phyloP scores from a whole-genome alignment of 768 basidiomycete species.

The Pisolithus tinctorius region DNA sequence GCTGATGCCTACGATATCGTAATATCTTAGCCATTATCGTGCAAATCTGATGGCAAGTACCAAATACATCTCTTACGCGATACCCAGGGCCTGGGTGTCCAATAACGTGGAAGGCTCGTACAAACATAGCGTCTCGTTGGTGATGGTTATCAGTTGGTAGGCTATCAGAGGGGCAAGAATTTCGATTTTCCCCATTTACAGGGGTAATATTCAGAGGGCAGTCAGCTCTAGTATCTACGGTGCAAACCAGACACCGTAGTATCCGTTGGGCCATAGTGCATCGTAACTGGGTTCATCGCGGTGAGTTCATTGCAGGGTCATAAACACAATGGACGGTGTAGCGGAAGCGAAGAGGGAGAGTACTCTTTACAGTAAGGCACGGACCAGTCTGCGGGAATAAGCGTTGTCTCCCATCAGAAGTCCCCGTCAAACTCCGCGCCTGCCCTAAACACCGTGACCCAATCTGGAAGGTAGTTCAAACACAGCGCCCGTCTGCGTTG shows the following conservation, averaged over 20 bases:
- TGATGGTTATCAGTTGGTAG: conserved; percentile 61
- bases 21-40: conserved; percentile 49
- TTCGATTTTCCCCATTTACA: conserved; percentile 14
- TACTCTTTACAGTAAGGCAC: no score
- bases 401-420: not conserved
- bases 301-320: conserved; percentile 45
- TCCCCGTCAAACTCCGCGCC: conserved; percentile 26
- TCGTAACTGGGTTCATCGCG: conserved; percentile 51
- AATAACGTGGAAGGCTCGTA: conserved; percentile 74
- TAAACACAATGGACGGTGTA: conserved; percentile 49
- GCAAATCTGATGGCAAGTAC: conserved; percentile 26
- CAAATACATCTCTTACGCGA: conserved; percentile 2
- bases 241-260: conserved; percentile 60
- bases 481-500: not conserved
- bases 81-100: conserved; percentile 43
- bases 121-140: conserved; percentile 66
- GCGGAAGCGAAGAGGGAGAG: conserved; percentile 60
- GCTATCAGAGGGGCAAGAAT: conserved; percentile 11
- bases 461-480: no score
- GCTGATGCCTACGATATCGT: not conserved
- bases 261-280: conserved; percentile 60
- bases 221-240: conserved; percentile 77
- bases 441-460: conserved; percentile 22
- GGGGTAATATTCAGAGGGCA: conserved; percentile 72
- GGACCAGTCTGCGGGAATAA: conserved; percentile 38